Base-by-base conservation (phyloP, 331 rosid species). In the Arachis monticola region DNA sequence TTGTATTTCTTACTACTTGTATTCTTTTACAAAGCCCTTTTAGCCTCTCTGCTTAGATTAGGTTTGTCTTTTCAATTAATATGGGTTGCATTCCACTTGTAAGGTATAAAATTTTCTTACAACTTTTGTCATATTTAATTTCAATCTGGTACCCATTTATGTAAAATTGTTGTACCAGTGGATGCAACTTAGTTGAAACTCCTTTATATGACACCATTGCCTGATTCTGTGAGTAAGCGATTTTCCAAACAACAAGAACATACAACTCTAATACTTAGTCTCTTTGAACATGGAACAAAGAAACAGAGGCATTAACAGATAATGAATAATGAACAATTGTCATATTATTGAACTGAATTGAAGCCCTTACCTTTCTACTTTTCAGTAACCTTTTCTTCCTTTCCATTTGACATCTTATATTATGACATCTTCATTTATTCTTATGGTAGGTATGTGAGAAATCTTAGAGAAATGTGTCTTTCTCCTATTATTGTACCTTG, bases 361-460 rank as follows among this genome's bases (percentile, higher is more conserved):
- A 64, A 64, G 35, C 35, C 53, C 14, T 8, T 44, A 64, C 69
- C 53, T 44, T 44, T 12, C 7, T 10, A 3, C 2, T 17, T 64
- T 44, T 27, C 30, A 27, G 30, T 27, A 27, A 27, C 32, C 31
- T 8, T 14, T 44, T n/a, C 38, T 17, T 44, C n/a, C 38, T 1
- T 9, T 13, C 30, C 14, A 61, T 50, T 50, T 17, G 60, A 51
- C 8, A 52, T 7, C 51, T 27, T 8, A 62, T 31, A 50, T 22
- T 4, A 62, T 62, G 11, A 73, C 17, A 2, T 73, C 10, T 2
- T 5, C 63, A 62, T 51, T 9, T 32, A 73, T 73, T 7, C 9
- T 45, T 32, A 73, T 48, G 22, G 10, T 4, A 1, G 52, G 64
- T 13, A 63, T 8, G 6, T 74, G 64, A 73, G 63, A 11, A 74